phyloP scores from a whole-genome alignment of 108 stramenopile genomes.

The Nitzschia sp. region DNA sequence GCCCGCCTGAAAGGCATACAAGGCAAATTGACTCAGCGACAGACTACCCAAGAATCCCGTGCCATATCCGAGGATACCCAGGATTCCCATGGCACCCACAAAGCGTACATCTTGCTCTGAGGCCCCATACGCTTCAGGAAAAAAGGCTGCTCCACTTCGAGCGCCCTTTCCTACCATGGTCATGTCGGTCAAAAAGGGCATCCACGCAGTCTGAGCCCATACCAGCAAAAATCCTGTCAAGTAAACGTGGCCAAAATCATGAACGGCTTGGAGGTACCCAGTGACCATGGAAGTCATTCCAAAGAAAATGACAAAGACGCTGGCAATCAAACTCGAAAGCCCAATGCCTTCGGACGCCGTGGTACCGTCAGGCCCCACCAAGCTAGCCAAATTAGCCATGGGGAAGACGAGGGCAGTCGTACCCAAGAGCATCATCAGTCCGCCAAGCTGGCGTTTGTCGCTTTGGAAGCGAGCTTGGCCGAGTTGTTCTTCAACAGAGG shows the following conservation, averaged over 20 bases:
- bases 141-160: conserved; percentile 6
- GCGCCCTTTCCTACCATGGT: conserved; percentile 18
- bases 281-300: conserved; percentile 5
- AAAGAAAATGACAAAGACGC: conserved; percentile 9
- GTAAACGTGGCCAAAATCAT: conserved; percentile 13
- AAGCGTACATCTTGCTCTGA: conserved; percentile 15
- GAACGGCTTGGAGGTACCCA: conserved; percentile 23
- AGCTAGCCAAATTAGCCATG: background rate
- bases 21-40: conserved; percentile 24
- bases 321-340: conserved; percentile 6
- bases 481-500: no score
- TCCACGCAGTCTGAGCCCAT: conserved; percentile 16
- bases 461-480: conserved; percentile 14
- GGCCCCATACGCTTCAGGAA: conserved; percentile 12
- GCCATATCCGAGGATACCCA: conserved; percentile 28
- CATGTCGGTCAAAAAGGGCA: conserved; percentile 34
- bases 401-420: conserved; percentile 10
- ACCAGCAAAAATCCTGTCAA: conserved; percentile 17
- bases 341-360: background rate
- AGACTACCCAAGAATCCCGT: conserved; percentile 26
- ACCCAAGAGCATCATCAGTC: conserved; percentile 33
- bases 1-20: conserved; percentile 19
- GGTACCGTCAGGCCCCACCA: conserved; percentile 1
- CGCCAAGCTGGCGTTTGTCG: conserved; percentile 34
- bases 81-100: conserved; percentile 43